phyloP scores from a whole-genome alignment of 441 rosid genomes.

The Codiaeum variegatum region DNA sequence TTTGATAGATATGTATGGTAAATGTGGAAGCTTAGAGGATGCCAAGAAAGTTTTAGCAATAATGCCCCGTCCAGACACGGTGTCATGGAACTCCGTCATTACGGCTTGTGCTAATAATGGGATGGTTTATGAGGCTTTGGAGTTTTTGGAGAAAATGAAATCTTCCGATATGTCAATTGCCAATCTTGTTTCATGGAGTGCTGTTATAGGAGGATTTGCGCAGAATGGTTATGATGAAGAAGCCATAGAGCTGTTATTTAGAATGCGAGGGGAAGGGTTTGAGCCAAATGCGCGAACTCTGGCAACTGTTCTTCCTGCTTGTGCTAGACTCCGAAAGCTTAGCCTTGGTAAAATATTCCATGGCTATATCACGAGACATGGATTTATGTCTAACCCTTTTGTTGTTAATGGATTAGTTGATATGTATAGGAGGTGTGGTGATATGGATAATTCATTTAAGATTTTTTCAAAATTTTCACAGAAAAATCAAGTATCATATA shows the following conservation, averaged over 20 bases:
- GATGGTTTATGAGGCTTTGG: conserved; percentile 47
- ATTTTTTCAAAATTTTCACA: conserved; percentile 43
- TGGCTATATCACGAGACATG: conserved; percentile 45
- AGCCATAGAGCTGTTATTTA: conserved; percentile 37
- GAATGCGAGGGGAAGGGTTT: conserved; percentile 47
- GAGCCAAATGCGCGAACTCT: conserved; percentile 50
- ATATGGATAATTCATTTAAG: conserved; percentile 41
- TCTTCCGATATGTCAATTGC: conserved; percentile 28
- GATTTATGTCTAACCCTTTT: conserved; percentile 40
- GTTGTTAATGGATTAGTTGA: conserved; percentile 60
- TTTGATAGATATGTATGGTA: conserved; percentile 55
- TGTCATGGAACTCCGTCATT: conserved; percentile 52
- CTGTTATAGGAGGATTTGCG: conserved; percentile 53
- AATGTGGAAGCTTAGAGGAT: conserved; percentile 48
- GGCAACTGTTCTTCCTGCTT: conserved; percentile 57
- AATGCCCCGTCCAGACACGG: conserved; percentile 39
- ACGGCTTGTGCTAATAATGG: conserved; percentile 54
- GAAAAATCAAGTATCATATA: conserved; percentile 45
- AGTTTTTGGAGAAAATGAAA: conserved; percentile 36
- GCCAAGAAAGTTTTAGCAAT: conserved; percentile 37
- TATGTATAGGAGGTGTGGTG: conserved; percentile 54
- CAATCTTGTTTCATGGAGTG: conserved; percentile 60
- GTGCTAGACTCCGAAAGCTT: conserved; percentile 47
- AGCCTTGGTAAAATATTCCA: conserved; percentile 49
- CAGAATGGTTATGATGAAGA: conserved; percentile 52